Evolutionary conservation across 1,284 basidiomycete species (phyloP).

Genomic region (Pascua guehoae): DNA sequence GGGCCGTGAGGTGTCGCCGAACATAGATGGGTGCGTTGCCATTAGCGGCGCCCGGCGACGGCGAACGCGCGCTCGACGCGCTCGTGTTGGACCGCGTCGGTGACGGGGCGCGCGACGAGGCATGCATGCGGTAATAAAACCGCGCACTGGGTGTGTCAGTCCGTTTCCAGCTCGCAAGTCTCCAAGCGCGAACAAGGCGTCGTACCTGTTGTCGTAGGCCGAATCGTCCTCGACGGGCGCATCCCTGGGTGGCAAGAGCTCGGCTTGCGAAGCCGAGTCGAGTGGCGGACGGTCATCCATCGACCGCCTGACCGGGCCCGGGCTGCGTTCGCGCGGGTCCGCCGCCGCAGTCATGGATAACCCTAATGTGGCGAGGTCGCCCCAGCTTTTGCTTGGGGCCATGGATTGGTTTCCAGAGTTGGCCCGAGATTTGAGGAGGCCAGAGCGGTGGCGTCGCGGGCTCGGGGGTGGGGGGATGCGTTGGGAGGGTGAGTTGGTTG

Average conservation of each 20-base stretch:
- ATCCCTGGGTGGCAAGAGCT: neutral
- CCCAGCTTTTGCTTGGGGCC: constrained; percentile 34
- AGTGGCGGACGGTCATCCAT: too few species aligned
- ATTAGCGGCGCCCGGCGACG: constrained; percentile 7
- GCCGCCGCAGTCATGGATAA: constrained; percentile 9
- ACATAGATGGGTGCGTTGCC: constrained; percentile 20
- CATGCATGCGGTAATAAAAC: constrained; percentile 42
- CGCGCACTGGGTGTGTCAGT: constrained; percentile 34
- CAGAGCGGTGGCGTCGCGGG: constrained; percentile 39
- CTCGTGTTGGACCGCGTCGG: constrained; percentile 28
- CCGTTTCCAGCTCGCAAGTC: neutral
- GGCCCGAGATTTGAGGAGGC: neutral
- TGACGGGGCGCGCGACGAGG: constrained; percentile 33
- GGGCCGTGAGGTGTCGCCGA: constrained; percentile 25
- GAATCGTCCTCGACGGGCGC: constrained; percentile 1
- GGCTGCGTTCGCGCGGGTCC: neutral
- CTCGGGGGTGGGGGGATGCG: constrained; percentile 40
- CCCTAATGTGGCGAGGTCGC: constrained; percentile 25
- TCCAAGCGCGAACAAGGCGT: neutral
- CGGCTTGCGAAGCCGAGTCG: neutral
- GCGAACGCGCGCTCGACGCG: constrained; percentile 7
- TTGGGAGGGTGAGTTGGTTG: neutral
- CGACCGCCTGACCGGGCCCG: too few species aligned
- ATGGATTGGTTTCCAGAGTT: constrained; percentile 1
- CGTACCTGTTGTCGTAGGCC: constrained; percentile 45